phyloP scores from a whole-genome alignment of 306 rosid genomes.

The Cicer arietinum region DNA sequence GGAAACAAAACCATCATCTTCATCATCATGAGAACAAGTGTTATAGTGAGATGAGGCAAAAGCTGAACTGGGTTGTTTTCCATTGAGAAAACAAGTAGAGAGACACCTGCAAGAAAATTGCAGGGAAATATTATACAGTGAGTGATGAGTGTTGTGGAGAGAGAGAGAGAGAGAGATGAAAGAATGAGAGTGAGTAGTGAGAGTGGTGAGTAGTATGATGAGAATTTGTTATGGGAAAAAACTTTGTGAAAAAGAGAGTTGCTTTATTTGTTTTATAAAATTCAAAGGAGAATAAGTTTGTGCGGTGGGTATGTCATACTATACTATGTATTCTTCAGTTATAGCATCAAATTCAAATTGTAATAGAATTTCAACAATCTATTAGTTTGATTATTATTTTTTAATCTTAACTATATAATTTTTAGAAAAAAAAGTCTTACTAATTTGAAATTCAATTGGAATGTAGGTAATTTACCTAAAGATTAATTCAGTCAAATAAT shows the following conservation, averaged over 20 bases:
- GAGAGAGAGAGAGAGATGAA: slow-evolving; percentile 35
- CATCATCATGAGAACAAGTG: slow-evolving; percentile 43
- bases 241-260: slow-evolving; percentile 72
- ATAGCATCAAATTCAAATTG: too few species aligned
- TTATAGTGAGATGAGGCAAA: slow-evolving; percentile 50
- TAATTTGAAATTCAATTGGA: background rate
- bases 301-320: slow-evolving; percentile 12
- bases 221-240: slow-evolving; percentile 60
- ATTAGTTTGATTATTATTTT: background rate
- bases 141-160: slow-evolving; percentile 46
- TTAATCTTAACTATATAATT: background rate
- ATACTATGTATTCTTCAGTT: background rate
- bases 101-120: slow-evolving; percentile 42
- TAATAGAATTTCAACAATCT: too few species aligned
- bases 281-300: slow-evolving; percentile 58
- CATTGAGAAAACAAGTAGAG: slow-evolving; percentile 63
- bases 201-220: slow-evolving; percentile 71
- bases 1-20: slow-evolving; percentile 44
- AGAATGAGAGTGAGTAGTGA: slow-evolving; percentile 28
- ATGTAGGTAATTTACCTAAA: background rate
- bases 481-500: too few species aligned
- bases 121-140: slow-evolving; percentile 37
- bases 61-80: slow-evolving; percentile 60
- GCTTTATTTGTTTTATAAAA: slow-evolving; percentile 59
- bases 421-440: background rate